Base-by-base conservation (phyloP, 495 filamentous ascomycete genomes). In the Hypoxylon perforatum region DNA sequence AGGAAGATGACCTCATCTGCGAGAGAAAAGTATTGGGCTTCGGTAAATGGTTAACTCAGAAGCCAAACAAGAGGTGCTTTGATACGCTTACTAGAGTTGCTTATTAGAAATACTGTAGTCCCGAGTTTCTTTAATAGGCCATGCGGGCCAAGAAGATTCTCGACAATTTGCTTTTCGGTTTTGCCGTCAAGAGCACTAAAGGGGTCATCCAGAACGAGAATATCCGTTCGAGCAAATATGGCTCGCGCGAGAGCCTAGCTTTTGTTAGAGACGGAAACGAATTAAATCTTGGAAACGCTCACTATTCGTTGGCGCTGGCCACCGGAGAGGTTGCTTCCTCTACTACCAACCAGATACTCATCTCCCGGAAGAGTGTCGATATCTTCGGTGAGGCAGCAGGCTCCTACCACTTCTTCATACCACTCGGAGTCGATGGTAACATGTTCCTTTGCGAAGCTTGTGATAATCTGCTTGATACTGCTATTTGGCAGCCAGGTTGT, bases 231-330 rank as follows among this genome's bases (percentile, higher is more conserved):
- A 19, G 75, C 41, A 57, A 75, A 78, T 10, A 82, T 46, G 17
- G 80, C 79, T 38, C 80, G 69, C 12, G 80, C 80, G 4, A 82
- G 69, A 14, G 74, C 67, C 71, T 80, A 28, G 12, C 47, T 8
- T 28, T 11, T 23, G 61, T 70, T 18, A 59, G 28, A 23, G 9
- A 33, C 30, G 6, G 3, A 33, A 10, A 4, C 7, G n/a, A 1
- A n/a, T 22, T 17, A 12, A 9, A 18, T 36, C 30, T 14, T 38
- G 17, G 30, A 10, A 18, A 55, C 28, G 21, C 77, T 47, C 74
- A 81, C 79, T 22, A 90, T 44, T 39, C 89, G 82, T 55, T 89
- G 87, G 55, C 85, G 86, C 66, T 91, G 88, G 1, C 88, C 89
- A 9, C 89, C 89, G 14, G 85, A 88, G 0, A 91, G 78, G 0